Conservation (phyloP, 176 grass and related monocot species). For the Typha latifolia region DNA sequence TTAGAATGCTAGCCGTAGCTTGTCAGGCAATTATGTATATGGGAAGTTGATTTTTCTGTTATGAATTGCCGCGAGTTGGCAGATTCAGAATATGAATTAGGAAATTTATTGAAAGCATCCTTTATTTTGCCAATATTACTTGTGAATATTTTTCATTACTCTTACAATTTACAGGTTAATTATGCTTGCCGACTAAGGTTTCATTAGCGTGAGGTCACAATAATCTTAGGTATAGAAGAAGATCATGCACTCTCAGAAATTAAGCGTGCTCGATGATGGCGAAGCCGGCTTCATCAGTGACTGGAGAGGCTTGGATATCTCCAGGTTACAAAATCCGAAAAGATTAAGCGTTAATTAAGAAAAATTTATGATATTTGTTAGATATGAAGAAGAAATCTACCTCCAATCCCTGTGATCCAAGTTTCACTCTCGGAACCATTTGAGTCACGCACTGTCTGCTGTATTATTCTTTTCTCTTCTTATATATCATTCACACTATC, state of each 20-base stretch:
- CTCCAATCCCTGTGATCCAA: slow-evolving; percentile 21
- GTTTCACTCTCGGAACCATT: slow-evolving; percentile 9
- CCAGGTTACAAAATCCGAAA: neutral
- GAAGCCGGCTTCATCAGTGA: slow-evolving; percentile 9
- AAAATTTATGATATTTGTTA: neutral
- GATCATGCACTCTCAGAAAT: slow-evolving; percentile 9
- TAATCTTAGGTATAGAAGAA: slow-evolving; percentile 19
- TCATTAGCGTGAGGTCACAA: slow-evolving; percentile 7
- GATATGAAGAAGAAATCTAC: neutral
- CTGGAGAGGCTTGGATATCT: slow-evolving; percentile 15
- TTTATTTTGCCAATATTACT: too few relatives aligned
- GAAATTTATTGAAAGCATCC: too few relatives aligned
- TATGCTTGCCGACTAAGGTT: slow-evolving; percentile 4
- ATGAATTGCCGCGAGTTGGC: neutral
- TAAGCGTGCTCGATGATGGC: slow-evolving; percentile 20
- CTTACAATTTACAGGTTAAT: too few relatives aligned
- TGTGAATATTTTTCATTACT: too few relatives aligned
- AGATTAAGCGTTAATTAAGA: neutral
- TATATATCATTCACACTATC: too few relatives aligned
- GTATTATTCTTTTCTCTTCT: too few relatives aligned
- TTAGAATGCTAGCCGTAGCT: neutral
- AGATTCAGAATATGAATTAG: neutral
- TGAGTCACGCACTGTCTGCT: too few relatives aligned
- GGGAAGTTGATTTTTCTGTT: neutral
- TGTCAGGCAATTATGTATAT: neutral